Evolutionary conservation across 306 rosid species (phyloP).

Genomic region (Ormosia semicastrata): DNA sequence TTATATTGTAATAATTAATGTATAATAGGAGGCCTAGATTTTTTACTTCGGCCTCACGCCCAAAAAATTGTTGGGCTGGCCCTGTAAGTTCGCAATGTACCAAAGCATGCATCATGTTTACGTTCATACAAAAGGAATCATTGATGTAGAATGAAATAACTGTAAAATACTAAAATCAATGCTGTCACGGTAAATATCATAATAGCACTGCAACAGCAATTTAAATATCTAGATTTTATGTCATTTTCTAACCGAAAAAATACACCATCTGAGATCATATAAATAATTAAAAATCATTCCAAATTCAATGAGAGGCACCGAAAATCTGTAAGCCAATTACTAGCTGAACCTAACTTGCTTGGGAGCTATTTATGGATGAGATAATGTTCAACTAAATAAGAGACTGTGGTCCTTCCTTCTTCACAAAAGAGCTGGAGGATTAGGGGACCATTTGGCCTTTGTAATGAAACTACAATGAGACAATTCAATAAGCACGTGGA

Average conservation of each 20-base stretch:
- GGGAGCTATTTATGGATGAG: conserved; percentile 15
- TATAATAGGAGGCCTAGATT: too few species aligned
- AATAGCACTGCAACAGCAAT: background rate
- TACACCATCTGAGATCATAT: background rate
- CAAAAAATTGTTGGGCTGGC: too few species aligned
- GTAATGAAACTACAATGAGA: background rate
- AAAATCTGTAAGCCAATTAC: background rate
- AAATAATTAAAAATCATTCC: background rate
- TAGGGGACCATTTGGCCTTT: conserved; percentile 1
- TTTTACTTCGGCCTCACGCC: too few species aligned
- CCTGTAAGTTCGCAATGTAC: too few species aligned
- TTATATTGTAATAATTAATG: too few species aligned
- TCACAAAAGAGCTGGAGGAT: background rate
- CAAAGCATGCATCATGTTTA: too few species aligned
- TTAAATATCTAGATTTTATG: background rate
- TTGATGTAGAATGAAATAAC: too few species aligned
- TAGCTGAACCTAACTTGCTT: conserved; percentile 8
- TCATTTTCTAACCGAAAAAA: background rate
- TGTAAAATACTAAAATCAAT: too few species aligned
- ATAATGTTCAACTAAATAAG: background rate
- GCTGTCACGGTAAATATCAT: background rate
- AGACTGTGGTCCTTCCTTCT: conserved; percentile 12
- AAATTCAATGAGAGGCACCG: background rate
- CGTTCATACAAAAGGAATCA: too few species aligned
- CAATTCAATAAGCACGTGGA: conserved; percentile 20